Conservation (phyloP, 306 rosid genomes). For the Gleditsia sinensis region DNA sequence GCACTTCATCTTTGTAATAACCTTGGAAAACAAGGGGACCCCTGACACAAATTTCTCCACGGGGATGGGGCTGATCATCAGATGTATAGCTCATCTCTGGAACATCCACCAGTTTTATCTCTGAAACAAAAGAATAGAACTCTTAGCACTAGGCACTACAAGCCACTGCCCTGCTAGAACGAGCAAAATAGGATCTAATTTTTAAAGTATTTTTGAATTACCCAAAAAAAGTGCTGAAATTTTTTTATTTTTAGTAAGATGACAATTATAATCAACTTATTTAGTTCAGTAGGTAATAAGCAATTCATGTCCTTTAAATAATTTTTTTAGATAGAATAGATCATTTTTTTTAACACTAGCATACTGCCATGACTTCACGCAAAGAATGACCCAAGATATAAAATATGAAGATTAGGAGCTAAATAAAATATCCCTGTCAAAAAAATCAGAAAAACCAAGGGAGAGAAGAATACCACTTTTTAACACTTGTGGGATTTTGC, state of each 20-base stretch:
- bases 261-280: conserved; percentile 17
- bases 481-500: conserved; percentile 19
- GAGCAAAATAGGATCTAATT: conserved; percentile 19
- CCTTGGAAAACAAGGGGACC: conserved; percentile 91
- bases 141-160: conserved; percentile 32
- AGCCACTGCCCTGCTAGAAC: background rate
- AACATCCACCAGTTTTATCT: conserved; percentile 95
- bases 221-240: background rate
- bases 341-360: conserved; percentile 12
- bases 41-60: conserved; percentile 98
- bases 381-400: background rate
- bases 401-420: background rate
- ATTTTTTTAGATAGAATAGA: background rate
- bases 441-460: background rate
- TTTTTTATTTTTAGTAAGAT: background rate
- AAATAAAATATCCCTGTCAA: background rate
- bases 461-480: conserved; percentile 2
- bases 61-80: conserved; percentile 86
- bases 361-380: conserved; percentile 1
- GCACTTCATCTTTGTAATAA: conserved; percentile 89
- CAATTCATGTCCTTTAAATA: conserved; percentile 22
- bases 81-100: conserved; percentile 97
- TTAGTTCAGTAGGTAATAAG: background rate
- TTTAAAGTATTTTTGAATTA: conserved; percentile 24
- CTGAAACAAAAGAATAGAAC: conserved; percentile 55